Conservation (phyloP, 2,329 filamentous ascomycete genomes). For the Teratosphaeria epicoccoides region DNA sequence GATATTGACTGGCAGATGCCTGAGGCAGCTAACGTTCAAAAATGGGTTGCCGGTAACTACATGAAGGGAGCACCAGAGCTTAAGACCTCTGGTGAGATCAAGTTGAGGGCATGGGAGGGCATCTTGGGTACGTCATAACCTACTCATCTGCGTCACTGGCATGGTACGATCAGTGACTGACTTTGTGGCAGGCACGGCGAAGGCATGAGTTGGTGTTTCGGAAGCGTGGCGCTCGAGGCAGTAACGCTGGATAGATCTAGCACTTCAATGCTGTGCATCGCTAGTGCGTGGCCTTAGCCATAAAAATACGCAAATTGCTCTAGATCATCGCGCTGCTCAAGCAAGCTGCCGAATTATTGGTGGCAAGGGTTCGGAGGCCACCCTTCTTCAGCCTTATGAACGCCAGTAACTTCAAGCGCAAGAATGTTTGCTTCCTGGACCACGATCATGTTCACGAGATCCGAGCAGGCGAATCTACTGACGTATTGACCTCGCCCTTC, state of each 20-base stretch:
- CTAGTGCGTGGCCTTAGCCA: neutral
- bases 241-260: neutral
- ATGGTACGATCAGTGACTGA: neutral
- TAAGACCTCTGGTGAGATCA: slow-evolving; percentile 17
- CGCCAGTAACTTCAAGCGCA: neutral
- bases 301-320: neutral
- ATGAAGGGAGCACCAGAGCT: slow-evolving; percentile 18
- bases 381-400: neutral
- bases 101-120: slow-evolving; percentile 25
- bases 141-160: neutral
- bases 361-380: neutral
- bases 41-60: slow-evolving; percentile 28
- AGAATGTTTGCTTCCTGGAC: neutral
- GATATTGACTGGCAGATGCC: slow-evolving; percentile 27
- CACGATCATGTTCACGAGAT: neutral
- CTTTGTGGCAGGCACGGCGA: neutral
- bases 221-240: neutral
- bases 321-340: neutral
- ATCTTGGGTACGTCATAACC: slow-evolving; percentile 18
- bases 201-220: neutral
- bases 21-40: slow-evolving; percentile 19
- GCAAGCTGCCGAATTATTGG: neutral
- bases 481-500: neutral
- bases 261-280: neutral
- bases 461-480: neutral